These are phyloP conservation scores for Wickerhamiella sorbophila DNA, from an alignment of 805 yeast species.

Conservation along the genomic window DNA sequence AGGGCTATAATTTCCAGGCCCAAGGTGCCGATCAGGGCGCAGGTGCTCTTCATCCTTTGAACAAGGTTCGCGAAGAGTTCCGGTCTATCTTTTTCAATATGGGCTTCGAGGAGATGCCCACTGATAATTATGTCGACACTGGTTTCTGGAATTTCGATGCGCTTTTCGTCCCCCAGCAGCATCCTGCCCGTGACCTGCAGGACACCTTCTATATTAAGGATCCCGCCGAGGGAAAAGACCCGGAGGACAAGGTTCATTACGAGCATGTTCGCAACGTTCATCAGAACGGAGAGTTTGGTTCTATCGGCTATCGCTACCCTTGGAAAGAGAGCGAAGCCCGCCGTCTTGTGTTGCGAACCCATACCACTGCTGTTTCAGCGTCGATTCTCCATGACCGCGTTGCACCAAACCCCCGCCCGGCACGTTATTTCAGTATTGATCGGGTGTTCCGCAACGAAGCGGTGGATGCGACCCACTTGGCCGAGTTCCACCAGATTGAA, in stretches of 20 bases:
- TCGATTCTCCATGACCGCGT: constrained; percentile 64
- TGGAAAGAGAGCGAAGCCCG: constrained; percentile 89
- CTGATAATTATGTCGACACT: constrained; percentile 93
- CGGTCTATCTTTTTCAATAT: constrained; percentile 92
- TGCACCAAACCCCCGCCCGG: constrained; percentile 75
- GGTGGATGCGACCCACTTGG: constrained; percentile 97
- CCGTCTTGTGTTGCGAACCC: constrained; percentile 89
- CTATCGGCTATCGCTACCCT: constrained; percentile 96
- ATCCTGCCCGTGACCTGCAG: constrained; percentile 98
- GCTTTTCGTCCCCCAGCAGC: constrained; percentile 95
- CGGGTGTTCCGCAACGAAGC: constrained; percentile 99
- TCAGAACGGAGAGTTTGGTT: constrained; percentile 79
- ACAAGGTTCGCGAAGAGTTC: constrained; percentile 94
- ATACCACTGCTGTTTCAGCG: constrained; percentile 90
- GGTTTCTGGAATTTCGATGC: constrained; percentile 99
- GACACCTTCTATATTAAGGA: constrained; percentile 96
- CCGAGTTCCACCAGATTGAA: constrained; percentile 98
- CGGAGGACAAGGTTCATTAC: constrained; percentile 69
- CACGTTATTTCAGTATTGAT: constrained; percentile 88
- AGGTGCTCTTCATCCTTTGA: constrained; percentile 94
- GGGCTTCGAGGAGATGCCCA: constrained; percentile 99
- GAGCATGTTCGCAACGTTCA: constrained; percentile 71
- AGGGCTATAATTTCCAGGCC: constrained; percentile 90
- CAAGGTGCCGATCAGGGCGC: constrained; percentile 77
- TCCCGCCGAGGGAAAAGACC: constrained; percentile 67